Evolutionary conservation across 1,284 basidiomycete genomes (phyloP), one percentile per base, ranked within the genome.

Genomic region (Austropuccinia psidii): DNA sequence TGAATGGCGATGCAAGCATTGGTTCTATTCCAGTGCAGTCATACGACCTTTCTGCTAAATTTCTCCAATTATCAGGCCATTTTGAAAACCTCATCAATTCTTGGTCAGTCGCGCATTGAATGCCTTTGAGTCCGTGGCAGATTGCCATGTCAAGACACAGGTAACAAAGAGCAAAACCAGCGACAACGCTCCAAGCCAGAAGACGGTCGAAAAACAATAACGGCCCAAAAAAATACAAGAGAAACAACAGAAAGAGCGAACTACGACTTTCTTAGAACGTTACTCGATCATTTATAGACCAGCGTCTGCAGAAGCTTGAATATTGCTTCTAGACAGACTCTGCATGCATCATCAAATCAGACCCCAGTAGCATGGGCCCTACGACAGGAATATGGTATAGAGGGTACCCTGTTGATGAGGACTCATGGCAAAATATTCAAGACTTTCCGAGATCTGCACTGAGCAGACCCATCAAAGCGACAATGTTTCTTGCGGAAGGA

Each of bases 231-330:
- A 31, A 68, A 68, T 43, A 39, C 65, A 35, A 39, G 29, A 49
- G 39, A 57, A 41, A 37, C 50, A 50, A 41, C 50, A 21, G 52
- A 50, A 39, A 9, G 29, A 58, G 55, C 52, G 55, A 68, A 68
- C 65, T 37, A 35, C 19, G 41, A 68, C 55, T 50, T 37, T 60
- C 29, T 61, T 52, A 72, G 68, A 72, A 72, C 57, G 47, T 57
- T 72, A 45, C 47, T 49, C 58, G 57, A 31, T 49, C 50, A 47
- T 47, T 50, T 33, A 15, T 17, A 19, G 62, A 31, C n/a, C n/a
- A n/a, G n/a, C 62, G 50, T 65, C 31, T 65, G 27, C 11, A n/a
- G 62, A 65, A 65, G 50, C 62, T 6, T 11, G 31, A 33, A 49
- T 65, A 50, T 35, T 47, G 62, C 50, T 65, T 65, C 62, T n/a